Conservation (phyloP, 2,329 filamentous ascomycete genomes). For the Aspergillus felis region DNA sequence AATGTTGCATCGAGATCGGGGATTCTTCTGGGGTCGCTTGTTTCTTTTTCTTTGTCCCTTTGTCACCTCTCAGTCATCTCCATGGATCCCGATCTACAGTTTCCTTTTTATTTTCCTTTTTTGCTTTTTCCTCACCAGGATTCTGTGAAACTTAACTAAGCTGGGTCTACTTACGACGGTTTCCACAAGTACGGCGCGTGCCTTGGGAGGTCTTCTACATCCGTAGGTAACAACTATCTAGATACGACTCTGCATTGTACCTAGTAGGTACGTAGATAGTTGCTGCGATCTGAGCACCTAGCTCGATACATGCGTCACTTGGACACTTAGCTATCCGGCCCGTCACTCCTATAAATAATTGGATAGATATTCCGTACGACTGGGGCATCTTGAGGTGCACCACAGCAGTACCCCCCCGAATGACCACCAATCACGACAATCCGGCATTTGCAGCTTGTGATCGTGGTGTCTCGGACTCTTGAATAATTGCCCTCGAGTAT, state of each 20-base stretch:
- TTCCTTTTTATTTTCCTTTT: not conserved
- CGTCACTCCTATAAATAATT: not conserved
- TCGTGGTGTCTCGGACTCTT: not conserved
- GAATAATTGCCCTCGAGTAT: not conserved
- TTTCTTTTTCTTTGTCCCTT: not conserved
- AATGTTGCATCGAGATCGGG: conserved; percentile 15
- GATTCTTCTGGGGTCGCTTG: conserved; percentile 1
- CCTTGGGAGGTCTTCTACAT: not conserved
- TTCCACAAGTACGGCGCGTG: not conserved
- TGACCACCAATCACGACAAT: not conserved
- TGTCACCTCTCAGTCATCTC: not conserved
- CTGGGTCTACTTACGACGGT: not conserved
- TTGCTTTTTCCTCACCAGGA: not conserved
- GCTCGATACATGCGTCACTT: not conserved
- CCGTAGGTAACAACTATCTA: not conserved
- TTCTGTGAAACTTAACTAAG: not conserved
- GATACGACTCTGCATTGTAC: not conserved
- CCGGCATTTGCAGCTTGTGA: not conserved
- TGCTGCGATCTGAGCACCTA: conserved; percentile 12
- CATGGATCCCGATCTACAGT: not conserved
- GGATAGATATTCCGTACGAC: not conserved
- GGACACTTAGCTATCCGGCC: not conserved
- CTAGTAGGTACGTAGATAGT: not conserved
- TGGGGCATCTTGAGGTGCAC: not conserved
- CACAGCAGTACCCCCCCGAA: not conserved